Base-by-base conservation (phyloP, 768 basidiomycete species). In the Rhodotorula paludigena region DNA sequence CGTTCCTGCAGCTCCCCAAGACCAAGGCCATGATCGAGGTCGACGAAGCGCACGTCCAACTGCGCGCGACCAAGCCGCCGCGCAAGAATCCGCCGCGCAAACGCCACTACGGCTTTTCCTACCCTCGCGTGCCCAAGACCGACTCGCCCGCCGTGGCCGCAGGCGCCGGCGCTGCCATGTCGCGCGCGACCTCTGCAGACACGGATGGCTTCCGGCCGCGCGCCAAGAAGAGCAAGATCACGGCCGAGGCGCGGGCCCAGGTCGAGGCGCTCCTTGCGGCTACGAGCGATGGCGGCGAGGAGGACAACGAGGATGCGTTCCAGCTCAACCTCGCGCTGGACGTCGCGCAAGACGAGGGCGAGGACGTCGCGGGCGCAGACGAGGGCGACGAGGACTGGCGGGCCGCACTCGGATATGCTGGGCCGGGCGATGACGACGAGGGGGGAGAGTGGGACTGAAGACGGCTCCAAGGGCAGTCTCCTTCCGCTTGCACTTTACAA, bases 211-310 rank as follows among this genome's bases (percentile, higher is more conserved):
- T 57, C 30, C 12, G 9, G 11, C 42, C 53, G 45, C 57, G 57
- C 32, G 14, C n/a, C 20, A 41, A 38, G 14, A 54, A 45, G 39
- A 63, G 57, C 3, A 68, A 63, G 58, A 33, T 68, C 36, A 55
- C 33, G 12, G 38, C 20, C 25, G 62, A 56, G 21, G 57, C 52
- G 20, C 48, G 36, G 32, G 55, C 23, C 1, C n/a, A 48, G 33
- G 36, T 68, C 56, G 61, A 36, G 9, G 61, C 61, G 35, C 30
- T 56, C 14, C 44, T 63, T 11, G 59, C 36, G 44, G 38, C 25
- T 32, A 54, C 42, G 11, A 47, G 38, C 10, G 15, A 12, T 21
- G 49, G 33, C 33, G 33, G 21, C 7, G 35, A 39, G 30, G 48
- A 4, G 18, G 41, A n/a, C 3, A 38, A 38, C 4, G 23, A 23